A percentile compares a stretch with the other conserved stretches of the same genome.
Conservation (phyloP, 2,329 filamentous ascomycete species). For the Dothistroma septosporum region DNA sequence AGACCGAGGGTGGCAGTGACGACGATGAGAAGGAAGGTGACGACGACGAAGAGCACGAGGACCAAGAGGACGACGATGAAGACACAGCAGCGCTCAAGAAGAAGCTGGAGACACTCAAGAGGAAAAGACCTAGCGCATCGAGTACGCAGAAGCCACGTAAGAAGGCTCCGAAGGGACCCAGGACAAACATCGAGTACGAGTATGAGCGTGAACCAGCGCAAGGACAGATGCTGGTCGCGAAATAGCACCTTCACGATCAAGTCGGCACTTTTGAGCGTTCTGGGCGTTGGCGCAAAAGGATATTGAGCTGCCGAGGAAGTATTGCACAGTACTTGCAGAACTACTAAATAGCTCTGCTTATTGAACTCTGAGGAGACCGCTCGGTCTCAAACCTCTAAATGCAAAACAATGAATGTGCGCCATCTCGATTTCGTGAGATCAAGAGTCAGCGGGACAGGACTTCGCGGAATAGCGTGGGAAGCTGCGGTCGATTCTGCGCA, state of each 20-base stretch:
- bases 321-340: neutral
- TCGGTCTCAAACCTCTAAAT: neutral
- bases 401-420: no score
- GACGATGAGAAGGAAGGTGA: constrained; percentile 39
- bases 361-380: neutral
- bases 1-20: constrained; percentile 44
- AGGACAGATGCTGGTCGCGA: constrained; percentile 36
- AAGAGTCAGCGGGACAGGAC: no score
- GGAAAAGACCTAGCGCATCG: constrained; percentile 52
- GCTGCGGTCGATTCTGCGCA: no score
- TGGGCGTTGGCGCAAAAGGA: neutral
- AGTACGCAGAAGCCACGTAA: constrained; percentile 52
- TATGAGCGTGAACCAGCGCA: constrained; percentile 60
- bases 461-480: no score
- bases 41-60: constrained; percentile 47
- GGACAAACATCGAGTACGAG: constrained; percentile 75
- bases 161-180: constrained; percentile 54
- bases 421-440: no score
- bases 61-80: constrained; percentile 46
- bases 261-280: neutral
- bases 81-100: constrained; percentile 57
- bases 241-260: constrained; percentile 14
- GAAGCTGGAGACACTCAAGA: constrained; percentile 51
- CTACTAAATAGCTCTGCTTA: neutral
- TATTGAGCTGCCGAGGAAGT: neutral